Conservation (phyloP, 75 land plant species). For the Pinus tabuliformis region DNA sequence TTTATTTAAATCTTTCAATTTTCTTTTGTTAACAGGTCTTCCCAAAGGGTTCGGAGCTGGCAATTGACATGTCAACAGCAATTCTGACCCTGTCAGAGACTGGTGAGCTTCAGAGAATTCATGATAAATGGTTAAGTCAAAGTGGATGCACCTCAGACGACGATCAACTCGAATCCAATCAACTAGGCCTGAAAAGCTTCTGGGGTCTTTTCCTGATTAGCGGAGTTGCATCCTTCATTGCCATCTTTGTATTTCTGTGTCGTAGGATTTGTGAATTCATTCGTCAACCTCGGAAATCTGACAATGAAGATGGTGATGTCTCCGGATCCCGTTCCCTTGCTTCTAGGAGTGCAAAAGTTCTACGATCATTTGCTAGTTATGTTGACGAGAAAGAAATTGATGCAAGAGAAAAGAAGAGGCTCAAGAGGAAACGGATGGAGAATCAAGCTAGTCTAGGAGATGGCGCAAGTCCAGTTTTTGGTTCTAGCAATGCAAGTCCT, state of each 20-base stretch:
- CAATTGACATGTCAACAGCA: conserved; percentile 91
- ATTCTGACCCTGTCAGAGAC: conserved; percentile 83
- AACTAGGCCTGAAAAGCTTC: conserved; percentile 63
- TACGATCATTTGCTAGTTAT: conserved; percentile 4
- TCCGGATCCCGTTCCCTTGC: background rate
- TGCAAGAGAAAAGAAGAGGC: background rate
- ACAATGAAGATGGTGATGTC: background rate
- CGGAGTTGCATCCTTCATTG: conserved; percentile 47
- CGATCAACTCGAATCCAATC: conserved; percentile 26
- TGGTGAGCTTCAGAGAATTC: conserved; percentile 87
- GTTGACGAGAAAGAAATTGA: conserved; percentile 2
- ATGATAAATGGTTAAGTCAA: conserved; percentile 68
- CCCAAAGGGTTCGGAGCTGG: conserved; percentile 86
- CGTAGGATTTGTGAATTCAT: conserved; percentile 36
- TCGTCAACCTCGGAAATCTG: background rate
- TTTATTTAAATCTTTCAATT: conserved; percentile 11
- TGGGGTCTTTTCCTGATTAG: conserved; percentile 85
- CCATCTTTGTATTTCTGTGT: conserved; percentile 45
- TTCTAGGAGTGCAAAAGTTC: conserved; percentile 2
- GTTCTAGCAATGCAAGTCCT: background rate
- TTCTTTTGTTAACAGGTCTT: conserved; percentile 60
- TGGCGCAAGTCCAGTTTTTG: background rate
- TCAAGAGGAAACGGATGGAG: background rate
- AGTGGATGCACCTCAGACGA: conserved; percentile 36
- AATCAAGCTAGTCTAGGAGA: background rate